Evolutionary conservation across 2,329 filamentous ascomycete species (phyloP), one percentile per base, ranked within the genome.

Genomic region (Alternaria brassicae): DNA sequence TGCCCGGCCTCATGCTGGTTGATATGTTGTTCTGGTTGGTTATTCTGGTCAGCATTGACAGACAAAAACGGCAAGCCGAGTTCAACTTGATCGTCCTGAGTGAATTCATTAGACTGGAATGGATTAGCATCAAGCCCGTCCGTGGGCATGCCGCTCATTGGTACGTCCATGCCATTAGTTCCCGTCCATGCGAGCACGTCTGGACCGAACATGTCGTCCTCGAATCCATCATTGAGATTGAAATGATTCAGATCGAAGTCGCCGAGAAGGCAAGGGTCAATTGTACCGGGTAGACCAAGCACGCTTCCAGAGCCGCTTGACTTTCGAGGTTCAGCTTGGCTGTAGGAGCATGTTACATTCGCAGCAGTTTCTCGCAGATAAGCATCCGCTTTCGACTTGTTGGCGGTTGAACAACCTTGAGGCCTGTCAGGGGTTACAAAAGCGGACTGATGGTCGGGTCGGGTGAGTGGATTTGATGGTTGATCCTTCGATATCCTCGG

Each of bases 271-370:
- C 44, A 44, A 10, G 39, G 48, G 17, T 55, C 47, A 13, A 56
- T 47, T 32, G 51, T n/a, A 45, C 37, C 47, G 37, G 55, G 49
- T 25, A 62, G 50, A 41, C 60, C 50, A 34, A 61, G 41, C 21
- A 55, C 39, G 50, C 51, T 61, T n/a, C 30, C 45, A 50, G 40
- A 55, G 42, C 30, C 40, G n/a, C 36, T 56, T 10, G 36, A 19
- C 21, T 55, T 44, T 21, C 47, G 61, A 42, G 53, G 56, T 37
- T 52, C 51, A 30, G 44, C 45, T 47, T 53, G 53, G 21, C 28
- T 60, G 28, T 44, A 39, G n/a, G 36, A 56, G 40, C 42, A 42
- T 45, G 30, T 15, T 10, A 21, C n/a, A 34, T 34, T 27, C 30
- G 53, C 52, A 17, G 13, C 51, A 48, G 32, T 39, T 15, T 49